phyloP scores from a whole-genome alignment of 2,329 filamentous ascomycete species.

The Grosmannia serpens region DNA sequence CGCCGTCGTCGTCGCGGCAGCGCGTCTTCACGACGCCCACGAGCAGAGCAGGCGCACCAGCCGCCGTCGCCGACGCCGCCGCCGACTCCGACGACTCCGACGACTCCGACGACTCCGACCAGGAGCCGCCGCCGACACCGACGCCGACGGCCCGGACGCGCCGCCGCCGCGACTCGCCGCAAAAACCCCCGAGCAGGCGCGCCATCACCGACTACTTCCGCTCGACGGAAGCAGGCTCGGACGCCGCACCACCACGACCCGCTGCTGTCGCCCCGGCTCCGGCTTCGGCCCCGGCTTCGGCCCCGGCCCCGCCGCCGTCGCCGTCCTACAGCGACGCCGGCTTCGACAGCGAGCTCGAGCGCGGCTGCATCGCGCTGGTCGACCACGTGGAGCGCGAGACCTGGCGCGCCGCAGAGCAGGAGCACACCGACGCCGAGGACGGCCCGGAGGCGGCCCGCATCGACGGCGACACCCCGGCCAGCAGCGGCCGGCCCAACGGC shows the following conservation, averaged over 20 bases:
- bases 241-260: too few relatives aligned
- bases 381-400: constrained; percentile 5
- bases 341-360: constrained; percentile 13
- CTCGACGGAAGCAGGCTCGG: neutral
- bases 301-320: neutral
- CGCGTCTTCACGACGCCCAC: constrained; percentile 8
- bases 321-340: constrained; percentile 5
- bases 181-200: neutral
- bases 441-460: neutral
- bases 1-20: neutral
- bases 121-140: neutral
- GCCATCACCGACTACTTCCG: constrained; percentile 11
- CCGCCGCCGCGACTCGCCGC: neutral
- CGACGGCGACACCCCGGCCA: neutral
- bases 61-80: neutral
- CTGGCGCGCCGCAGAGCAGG: neutral
- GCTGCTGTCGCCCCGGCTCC: neutral
- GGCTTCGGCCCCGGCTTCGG: neutral
- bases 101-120: neutral
- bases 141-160: neutral
- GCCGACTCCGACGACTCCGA: neutral
- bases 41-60: neutral
- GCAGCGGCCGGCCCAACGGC: neutral
- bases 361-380: constrained; percentile 9
- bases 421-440: neutral